These are phyloP conservation scores for Closterium sp. DNA, from an alignment of 139 green algal species.

Conservation along the genomic window DNA sequence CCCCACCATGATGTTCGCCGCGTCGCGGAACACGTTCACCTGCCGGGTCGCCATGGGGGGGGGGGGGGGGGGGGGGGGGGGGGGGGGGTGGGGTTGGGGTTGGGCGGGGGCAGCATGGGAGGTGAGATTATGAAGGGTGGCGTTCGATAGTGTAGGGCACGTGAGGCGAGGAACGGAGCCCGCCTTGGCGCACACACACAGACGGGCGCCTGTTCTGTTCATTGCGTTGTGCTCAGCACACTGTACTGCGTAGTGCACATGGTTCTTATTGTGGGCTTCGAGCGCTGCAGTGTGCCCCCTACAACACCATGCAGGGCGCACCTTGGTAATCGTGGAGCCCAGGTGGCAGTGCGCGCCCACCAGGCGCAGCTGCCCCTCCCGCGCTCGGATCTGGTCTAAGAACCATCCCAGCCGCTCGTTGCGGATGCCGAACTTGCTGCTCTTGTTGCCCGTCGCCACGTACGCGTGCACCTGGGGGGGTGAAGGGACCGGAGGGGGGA, in stretches of 20 bases:
- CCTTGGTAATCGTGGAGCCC: constrained; percentile 94
- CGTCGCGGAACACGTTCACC: constrained; percentile 94
- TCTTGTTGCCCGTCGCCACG: constrained; percentile 67
- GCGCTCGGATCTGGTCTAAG: constrained; percentile 75
- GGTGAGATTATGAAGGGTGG: background rate
- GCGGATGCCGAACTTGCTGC: constrained; percentile 97
- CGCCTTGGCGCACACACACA: background rate
- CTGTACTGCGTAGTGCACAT: no score
- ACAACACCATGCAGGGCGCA: background rate
- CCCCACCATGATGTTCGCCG: constrained; percentile 87
- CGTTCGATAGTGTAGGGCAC: background rate
- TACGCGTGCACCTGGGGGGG: background rate
- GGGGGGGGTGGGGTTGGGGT: background rate
- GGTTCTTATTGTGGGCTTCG: no score
- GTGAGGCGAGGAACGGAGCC: background rate
- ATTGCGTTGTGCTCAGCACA: background rate
- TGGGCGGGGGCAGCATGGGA: background rate
- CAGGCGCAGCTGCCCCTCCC: constrained; percentile 76
- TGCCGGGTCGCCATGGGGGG: constrained; percentile 26
- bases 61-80: background rate
- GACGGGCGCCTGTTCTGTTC: background rate
- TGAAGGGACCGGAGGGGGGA: no score
- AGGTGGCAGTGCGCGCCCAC: constrained; percentile 94
- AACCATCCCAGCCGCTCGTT: constrained; percentile 92
- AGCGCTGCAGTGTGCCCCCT: no score